phyloP scores from a whole-genome alignment of 164 flowering plant species.

The Euptelea pleiosperma region DNA sequence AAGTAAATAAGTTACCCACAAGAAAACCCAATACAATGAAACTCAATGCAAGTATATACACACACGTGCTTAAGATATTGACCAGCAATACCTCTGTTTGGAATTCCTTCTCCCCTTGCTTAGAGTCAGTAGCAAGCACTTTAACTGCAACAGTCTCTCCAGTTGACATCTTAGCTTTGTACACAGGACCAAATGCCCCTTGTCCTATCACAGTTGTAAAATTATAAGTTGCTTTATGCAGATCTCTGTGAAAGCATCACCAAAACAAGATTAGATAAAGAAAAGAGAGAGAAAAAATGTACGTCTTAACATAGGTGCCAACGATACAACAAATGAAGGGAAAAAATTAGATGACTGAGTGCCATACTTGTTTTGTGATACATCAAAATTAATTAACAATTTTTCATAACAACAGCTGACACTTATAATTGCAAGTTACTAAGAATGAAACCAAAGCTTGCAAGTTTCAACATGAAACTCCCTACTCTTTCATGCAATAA shows the following conservation, averaged over 20 bases:
- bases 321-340: neutral
- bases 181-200: constrained; percentile 98
- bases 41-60: too few species aligned
- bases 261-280: constrained; percentile 6
- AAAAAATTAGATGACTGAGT: neutral
- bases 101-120: constrained; percentile 95
- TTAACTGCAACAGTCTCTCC: constrained; percentile 97
- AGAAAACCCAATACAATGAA: too few species aligned
- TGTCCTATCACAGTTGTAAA: constrained; percentile 88
- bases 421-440: too few species aligned
- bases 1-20: too few species aligned
- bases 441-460: too few species aligned
- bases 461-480: too few species aligned
- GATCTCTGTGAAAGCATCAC: constrained; percentile 52
- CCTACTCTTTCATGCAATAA: neutral
- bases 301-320: neutral
- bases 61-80: neutral
- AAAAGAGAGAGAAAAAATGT: neutral
- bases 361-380: neutral
- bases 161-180: constrained; percentile 86
- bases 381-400: too few species aligned
- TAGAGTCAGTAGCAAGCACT: constrained; percentile 88
- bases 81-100: constrained; percentile 77
- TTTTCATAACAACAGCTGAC: too few species aligned
- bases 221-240: constrained; percentile 89